Evolutionary conservation across 805 yeast genomes (phyloP).

Genomic region (Pichia californica): DNA sequence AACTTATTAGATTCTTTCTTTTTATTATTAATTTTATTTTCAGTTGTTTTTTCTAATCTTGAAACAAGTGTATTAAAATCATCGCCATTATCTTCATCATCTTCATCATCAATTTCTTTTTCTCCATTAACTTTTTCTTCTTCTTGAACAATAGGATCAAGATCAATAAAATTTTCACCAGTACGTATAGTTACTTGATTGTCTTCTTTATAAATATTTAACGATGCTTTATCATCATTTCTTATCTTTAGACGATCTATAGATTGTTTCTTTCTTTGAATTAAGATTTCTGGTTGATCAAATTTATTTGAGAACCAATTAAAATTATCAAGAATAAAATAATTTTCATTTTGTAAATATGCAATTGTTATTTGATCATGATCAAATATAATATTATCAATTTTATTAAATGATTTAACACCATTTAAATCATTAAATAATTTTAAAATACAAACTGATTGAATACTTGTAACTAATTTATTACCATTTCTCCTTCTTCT

Average conservation of each 20-base stretch:
- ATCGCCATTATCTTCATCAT: conserved; percentile 33
- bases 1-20: conserved; percentile 32
- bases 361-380: conserved; percentile 37
- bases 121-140: conserved; percentile 55
- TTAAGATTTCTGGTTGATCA: conserved; percentile 16
- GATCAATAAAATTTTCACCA: conserved; percentile 48
- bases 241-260: conserved; percentile 35
- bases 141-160: conserved; percentile 38
- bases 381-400: conserved; percentile 20
- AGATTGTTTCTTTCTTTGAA: conserved; percentile 21
- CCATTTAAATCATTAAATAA: conserved; percentile 24
- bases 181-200: conserved; percentile 33
- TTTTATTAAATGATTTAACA: conserved; percentile 17
- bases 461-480: conserved; percentile 44
- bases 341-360: conserved; percentile 58
- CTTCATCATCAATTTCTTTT: conserved; percentile 37
- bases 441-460: conserved; percentile 39
- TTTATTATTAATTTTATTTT: conserved; percentile 15
- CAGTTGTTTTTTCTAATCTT: conserved; percentile 31
- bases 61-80: conserved; percentile 44
- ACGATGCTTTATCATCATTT: conserved; percentile 26
- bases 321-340: conserved; percentile 52
- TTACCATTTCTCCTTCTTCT: conserved; percentile 33
- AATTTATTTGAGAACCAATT: conserved; percentile 36
- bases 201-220: conserved; percentile 9